Conservation (phyloP, 495 filamentous ascomycete species). For the Penicillium argentinense region DNA sequence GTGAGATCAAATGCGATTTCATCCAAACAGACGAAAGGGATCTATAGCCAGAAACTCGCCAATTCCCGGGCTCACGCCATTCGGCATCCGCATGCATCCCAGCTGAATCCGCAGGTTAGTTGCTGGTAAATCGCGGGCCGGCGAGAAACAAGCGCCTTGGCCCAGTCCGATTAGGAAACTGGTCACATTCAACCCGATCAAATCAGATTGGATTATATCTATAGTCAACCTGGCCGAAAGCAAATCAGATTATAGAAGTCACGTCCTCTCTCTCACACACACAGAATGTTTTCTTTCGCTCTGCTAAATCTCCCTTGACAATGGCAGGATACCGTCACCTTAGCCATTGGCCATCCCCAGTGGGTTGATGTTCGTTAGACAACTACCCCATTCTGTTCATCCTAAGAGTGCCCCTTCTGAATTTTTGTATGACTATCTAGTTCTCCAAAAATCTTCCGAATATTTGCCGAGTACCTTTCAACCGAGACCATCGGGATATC, state of each 20-base stretch:
- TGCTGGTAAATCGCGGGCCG: too few relatives aligned
- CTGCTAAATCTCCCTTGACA: neutral
- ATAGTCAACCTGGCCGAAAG: too few relatives aligned
- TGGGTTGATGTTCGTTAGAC: constrained; percentile 15
- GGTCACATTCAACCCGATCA: neutral
- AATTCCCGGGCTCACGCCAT: neutral
- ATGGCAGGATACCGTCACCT: constrained; percentile 17
- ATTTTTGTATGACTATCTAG: neutral
- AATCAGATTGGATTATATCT: constrained; percentile 4
- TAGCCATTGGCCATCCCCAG: constrained; percentile 12
- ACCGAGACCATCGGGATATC: constrained; percentile 12
- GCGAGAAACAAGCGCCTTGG: constrained; percentile 4
- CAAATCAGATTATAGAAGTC: neutral
- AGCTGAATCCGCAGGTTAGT: too few relatives aligned
- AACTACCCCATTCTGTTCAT: too few relatives aligned
- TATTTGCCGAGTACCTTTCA: neutral
- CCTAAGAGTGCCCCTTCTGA: too few relatives aligned
- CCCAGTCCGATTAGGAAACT: neutral
- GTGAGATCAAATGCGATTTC: too few relatives aligned
- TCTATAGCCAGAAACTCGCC: too few relatives aligned
- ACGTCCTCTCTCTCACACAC: too few relatives aligned
- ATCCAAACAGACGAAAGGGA: too few relatives aligned
- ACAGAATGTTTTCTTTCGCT: neutral
- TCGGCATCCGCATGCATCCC: too few relatives aligned
- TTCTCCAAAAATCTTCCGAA: neutral